phyloP scores from a whole-genome alignment of 2,329 filamentous ascomycete genomes.

The Achaetomium macrosporum region DNA sequence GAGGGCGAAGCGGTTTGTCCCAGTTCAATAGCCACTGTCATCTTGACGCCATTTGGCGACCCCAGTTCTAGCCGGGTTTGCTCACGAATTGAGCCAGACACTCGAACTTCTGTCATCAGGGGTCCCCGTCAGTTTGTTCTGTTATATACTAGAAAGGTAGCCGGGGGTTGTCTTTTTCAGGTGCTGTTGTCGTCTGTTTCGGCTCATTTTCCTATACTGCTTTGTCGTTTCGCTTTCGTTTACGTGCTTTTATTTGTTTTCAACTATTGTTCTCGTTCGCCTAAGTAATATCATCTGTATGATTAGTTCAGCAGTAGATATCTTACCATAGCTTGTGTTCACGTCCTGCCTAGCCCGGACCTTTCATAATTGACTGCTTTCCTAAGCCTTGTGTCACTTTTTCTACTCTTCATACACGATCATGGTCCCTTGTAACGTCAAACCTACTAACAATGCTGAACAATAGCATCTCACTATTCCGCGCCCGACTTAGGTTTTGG shows the following conservation, averaged over 20 bases:
- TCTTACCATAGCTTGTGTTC: not conserved
- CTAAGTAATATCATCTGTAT: not conserved
- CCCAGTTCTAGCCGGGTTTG: not conserved
- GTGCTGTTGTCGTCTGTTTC: slow-evolving; percentile 2
- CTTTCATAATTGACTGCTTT: slow-evolving; percentile 1
- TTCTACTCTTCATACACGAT: not conserved
- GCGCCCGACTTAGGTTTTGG: not conserved
- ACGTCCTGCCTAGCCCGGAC: not conserved
- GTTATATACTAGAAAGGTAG: slow-evolving; percentile 1
- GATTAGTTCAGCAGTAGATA: slow-evolving; percentile 2
- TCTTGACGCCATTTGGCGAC: not conserved
- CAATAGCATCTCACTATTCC: not conserved
- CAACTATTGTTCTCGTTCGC: not conserved
- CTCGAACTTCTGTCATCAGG: not conserved
- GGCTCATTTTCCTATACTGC: slow-evolving; percentile 4
- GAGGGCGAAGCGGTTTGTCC: slow-evolving; percentile 4
- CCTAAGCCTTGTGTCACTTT: not conserved
- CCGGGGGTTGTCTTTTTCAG: not conserved
- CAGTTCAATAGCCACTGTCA: slow-evolving; percentile 1
- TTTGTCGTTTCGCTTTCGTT: slow-evolving; percentile 1
- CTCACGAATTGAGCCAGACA: not conserved
- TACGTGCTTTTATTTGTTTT: slow-evolving; percentile 2
- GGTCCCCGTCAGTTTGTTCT: not conserved
- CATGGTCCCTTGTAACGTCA: not conserved
- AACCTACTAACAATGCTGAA: not conserved